Percentiles rank a stretch among this genome's conserved stretches.
These are phyloP conservation scores for Aristolochia californica DNA, from an alignment of 164 flowering plant genomes.

Conservation along the genomic window DNA sequence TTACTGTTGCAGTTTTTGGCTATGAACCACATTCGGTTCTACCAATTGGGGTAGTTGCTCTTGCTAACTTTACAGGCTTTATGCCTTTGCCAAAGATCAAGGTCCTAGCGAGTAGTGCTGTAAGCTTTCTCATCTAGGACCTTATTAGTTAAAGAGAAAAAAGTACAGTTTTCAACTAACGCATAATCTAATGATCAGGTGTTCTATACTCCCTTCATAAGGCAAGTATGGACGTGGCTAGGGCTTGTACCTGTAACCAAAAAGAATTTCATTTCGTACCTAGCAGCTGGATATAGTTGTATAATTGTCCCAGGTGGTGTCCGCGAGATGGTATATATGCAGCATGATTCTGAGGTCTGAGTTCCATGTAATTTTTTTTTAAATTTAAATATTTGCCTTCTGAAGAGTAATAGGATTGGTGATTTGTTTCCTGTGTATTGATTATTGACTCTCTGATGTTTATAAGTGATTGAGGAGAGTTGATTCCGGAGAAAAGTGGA, in stretches of 20 bases:
- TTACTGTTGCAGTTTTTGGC: constrained; percentile 71
- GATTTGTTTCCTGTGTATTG: background rate
- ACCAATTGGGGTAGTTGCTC: constrained; percentile 79
- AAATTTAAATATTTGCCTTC: background rate
- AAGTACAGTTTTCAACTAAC: background rate
- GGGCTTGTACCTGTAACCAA: constrained; percentile 72
- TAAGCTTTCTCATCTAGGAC: constrained; percentile 23
- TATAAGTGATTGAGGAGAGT: no score
- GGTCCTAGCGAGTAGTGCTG: constrained; percentile 86
- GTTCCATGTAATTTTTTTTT: background rate
- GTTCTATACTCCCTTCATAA: constrained; percentile 76
- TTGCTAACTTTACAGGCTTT: constrained; percentile 66
- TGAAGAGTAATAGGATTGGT: background rate
- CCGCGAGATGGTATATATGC: constrained; percentile 68
- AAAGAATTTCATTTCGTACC: constrained; percentile 55
- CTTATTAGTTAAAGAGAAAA: background rate
- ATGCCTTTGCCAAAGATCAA: constrained; percentile 78
- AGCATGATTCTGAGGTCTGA: constrained; percentile 67
- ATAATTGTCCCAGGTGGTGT: constrained; percentile 93
- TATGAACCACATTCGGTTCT: constrained; percentile 94
- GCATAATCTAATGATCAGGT: constrained; percentile 29
- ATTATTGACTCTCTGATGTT: no score
- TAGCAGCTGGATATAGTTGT: constrained; percentile 82
- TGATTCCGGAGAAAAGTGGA: no score
- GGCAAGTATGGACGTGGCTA: constrained; percentile 97